Percentiles rank a stretch among this genome's conserved stretches.
These are phyloP conservation scores for Aphanomyces astaci DNA, from an alignment of 352 stramenopile species.

Conservation along the genomic window DNA sequence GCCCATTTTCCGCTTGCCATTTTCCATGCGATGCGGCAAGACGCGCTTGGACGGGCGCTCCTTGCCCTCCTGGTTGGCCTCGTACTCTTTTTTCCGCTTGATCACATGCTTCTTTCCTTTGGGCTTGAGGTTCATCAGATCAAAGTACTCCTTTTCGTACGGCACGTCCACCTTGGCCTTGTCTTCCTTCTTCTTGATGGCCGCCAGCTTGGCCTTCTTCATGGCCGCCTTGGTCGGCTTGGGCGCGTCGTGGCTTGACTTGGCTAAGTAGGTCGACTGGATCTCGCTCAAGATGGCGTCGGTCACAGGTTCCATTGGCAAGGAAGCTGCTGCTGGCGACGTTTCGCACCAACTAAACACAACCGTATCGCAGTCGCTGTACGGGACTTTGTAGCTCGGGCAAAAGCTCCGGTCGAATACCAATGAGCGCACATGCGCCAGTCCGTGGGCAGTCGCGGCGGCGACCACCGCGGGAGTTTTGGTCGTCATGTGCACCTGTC, in stretches of 20 bases:
- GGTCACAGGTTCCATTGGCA: background rate
- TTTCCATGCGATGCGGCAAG: constrained; percentile 16
- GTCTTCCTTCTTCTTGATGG: constrained; percentile 1
- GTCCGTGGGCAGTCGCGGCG: constrained; percentile 41
- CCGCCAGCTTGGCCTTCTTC: constrained; percentile 5
- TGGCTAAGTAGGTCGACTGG: background rate
- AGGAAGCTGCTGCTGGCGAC: too few species aligned
- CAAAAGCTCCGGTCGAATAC: constrained; percentile 91
- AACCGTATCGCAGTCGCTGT: constrained; percentile 15
- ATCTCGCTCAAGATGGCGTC: background rate
- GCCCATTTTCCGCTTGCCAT: constrained; percentile 15
- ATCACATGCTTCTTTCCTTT: constrained; percentile 21
- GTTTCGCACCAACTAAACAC: too few species aligned
- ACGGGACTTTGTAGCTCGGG: constrained; percentile 64
- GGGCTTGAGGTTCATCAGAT: constrained; percentile 20
- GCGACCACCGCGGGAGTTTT: constrained; percentile 90
- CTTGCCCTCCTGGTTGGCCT: constrained; percentile 23
- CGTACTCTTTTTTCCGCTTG: constrained; percentile 18
- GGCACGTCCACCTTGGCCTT: background rate
- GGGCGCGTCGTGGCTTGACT: background rate
- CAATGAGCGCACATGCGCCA: constrained; percentile 62
- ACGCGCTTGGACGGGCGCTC: constrained; percentile 16
- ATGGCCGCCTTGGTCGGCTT: constrained; percentile 5
- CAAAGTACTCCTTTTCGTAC: constrained; percentile 21
- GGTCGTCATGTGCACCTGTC: constrained; percentile 92